Evolutionary conservation across 2,329 filamentous ascomycete species (phyloP), one percentile per base, ranked within the genome.

Genomic region (Microdochium bolleyi): DNA sequence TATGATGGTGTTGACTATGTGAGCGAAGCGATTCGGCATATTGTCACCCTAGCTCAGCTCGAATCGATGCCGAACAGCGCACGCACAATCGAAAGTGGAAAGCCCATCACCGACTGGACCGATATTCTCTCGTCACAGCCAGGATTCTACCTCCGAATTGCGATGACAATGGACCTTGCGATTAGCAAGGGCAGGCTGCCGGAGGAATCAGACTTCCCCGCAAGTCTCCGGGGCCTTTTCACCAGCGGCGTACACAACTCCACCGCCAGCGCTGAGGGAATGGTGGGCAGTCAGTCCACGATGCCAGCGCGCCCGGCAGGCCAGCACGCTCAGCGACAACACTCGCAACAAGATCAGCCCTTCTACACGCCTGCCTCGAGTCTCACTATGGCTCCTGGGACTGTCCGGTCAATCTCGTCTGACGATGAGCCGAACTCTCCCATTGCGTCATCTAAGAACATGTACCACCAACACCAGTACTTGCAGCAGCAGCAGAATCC

Each of bases 1-100:
- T 74, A 74, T 53, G 73, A 76, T 51, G 71, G 71, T 22, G 69
- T 73, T 1, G 73, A 76, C 56, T 73, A 70, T 60, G 68, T 75
- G 48, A 69, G 67, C 60, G 69, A 73, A 55, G 71, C 71, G 10
- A 70, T 73, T 25, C 66, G 70, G 7, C 70, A 73, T 53, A 73
- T 74, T 24, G 66, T 73, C 52, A 70, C 70, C 50, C 63, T 73
- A 9, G 69, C 72, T 0, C 67, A 73, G 54, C 59, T 72, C 5
- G 69, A 72, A 38, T 59, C 54, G 7, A 59, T 61, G 16, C 54
- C 24, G 19, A 59, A 49, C 51, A 52, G 54, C 16, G 52, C 50
- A 34, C 57, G 19, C 54, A n/a, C 51, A 21, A 52, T 51, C 38
- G 49, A 55, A 44, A 50, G 53, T 51, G 56, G 61, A 51, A 56